Evolutionary conservation across 2,329 filamentous ascomycete species (phyloP).

Genomic region (Coleophoma crateriformis): DNA sequence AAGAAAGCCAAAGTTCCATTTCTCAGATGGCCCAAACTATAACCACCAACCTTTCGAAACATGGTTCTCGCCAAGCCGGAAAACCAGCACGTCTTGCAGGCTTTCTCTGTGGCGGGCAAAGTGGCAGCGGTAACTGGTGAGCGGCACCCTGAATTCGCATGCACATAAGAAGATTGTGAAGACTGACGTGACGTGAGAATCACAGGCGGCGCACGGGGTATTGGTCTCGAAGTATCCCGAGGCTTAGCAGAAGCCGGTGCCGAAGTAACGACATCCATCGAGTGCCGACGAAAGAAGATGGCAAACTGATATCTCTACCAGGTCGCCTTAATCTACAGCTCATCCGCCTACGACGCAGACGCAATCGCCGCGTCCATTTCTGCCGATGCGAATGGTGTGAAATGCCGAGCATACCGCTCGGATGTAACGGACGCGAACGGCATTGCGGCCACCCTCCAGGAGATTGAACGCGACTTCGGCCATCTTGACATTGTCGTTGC

Average conservation of each 20-base stretch:
- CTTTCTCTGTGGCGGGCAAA: constrained; percentile 29
- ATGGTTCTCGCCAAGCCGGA: constrained; percentile 5
- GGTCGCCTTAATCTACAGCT: constrained; percentile 25
- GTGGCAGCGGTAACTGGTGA: constrained; percentile 39
- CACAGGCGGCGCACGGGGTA: constrained; percentile 24
- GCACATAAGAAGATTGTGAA: no score
- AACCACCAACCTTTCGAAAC: constrained; percentile 1
- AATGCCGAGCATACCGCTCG: constrained; percentile 30
- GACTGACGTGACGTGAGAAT: no score
- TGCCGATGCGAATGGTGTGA: background rate
- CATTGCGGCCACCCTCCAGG: background rate
- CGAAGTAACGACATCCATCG: constrained; percentile 19
- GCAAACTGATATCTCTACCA: no score
- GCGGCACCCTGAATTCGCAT: constrained; percentile 9
- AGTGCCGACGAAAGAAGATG: no score
- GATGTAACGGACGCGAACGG: constrained; percentile 22
- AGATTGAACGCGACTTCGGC: constrained; percentile 19
- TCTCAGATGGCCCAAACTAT: no score
- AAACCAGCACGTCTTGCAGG: constrained; percentile 12
- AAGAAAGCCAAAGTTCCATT: no score
- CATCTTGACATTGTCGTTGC: constrained; percentile 35
- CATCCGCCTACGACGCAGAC: constrained; percentile 11
- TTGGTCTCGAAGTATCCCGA: constrained; percentile 35
- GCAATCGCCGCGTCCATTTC: constrained; percentile 19
- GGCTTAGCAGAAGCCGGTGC: constrained; percentile 39